These are phyloP conservation scores for Cardamine resedifolia DNA, from an alignment of 345 rosid genomes.

Conservation along the genomic window DNA sequence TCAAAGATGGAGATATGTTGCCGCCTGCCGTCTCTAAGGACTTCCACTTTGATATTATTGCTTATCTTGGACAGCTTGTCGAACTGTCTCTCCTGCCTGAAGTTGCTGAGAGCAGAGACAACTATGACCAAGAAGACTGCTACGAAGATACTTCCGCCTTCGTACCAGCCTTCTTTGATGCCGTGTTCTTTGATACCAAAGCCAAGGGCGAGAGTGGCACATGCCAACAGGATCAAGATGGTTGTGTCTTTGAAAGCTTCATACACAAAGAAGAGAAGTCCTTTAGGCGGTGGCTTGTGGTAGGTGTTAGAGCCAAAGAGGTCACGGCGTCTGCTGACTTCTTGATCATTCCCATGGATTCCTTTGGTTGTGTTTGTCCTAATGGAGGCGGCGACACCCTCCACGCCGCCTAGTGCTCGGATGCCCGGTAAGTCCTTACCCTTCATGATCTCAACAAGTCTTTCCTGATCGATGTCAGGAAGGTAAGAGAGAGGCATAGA, in stretches of 20 bases:
- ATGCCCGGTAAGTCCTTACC: constrained; percentile 43
- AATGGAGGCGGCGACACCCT: constrained; percentile 53
- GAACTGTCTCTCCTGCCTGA: constrained; percentile 49
- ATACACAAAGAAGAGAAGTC: constrained; percentile 50
- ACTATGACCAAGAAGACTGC: constrained; percentile 52
- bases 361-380: constrained; percentile 50
- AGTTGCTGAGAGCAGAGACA: constrained; percentile 55
- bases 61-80: constrained; percentile 53
- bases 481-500: constrained; percentile 30
- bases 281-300: constrained; percentile 59
- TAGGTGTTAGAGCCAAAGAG: constrained; percentile 62
- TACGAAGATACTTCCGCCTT: constrained; percentile 59
- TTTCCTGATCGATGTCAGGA: constrained; percentile 36
- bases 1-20: constrained; percentile 51
- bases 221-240: constrained; percentile 51
- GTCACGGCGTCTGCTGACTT: constrained; percentile 39
- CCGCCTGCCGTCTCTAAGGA: constrained; percentile 46
- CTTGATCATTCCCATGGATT: constrained; percentile 44
- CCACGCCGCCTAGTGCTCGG: constrained; percentile 48
- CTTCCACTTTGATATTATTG: constrained; percentile 53
- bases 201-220: constrained; percentile 52
- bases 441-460: constrained; percentile 45
- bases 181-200: constrained; percentile 57
- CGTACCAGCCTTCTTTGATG: constrained; percentile 57
- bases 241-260: constrained; percentile 66